Base-by-base conservation (phyloP, 2,329 filamentous ascomycete genomes). In the Saccharata proteae region DNA sequence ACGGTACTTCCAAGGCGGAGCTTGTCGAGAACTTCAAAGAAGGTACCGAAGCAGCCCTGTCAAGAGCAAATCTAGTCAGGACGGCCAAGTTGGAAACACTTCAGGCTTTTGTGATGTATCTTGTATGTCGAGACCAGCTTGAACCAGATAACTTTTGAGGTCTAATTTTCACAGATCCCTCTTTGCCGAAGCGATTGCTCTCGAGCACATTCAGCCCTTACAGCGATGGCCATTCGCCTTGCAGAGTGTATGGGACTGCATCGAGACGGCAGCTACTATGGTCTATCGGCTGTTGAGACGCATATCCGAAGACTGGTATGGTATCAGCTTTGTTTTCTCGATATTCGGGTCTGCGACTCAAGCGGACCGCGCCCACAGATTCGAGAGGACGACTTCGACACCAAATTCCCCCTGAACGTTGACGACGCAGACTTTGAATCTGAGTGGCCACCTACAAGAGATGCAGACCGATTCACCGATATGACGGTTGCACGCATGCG, bases 161-260 rank as follows among this genome's bases (percentile, higher is more conserved):
- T 23, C 26, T 33, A 16, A 34, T 18, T 14, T 4, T 13, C 4
- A 4, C 39, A 80, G 69, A 74, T 83, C 35, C 75, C 80, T 0
- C 64, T 85, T 10, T 83, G 80, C 42, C 65, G 80, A 33, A 69
- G 69, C 13, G 77, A 84, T 51, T 65, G 85, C 3, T 84, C 80
- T 6, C 64, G 80, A 39, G 72, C 76, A 4, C 80, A 85, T 51
- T 81, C 77, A 4, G 76, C 79, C 4, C 62, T 84, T 1, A 69
- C 80, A 4, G 79, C 77, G 3, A 74, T 77, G 10, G 78, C 77
- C 4, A 75, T 84, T 24, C 67, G 80, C 11, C 69, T 84, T 49
- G 80, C 77, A 5, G 77, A 84, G 56, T 83, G 78, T 44, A 82
- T 84, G 75, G 77, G 78, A 2, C 57, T 85, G 12, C 77, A 85